Evolutionary conservation across 179 eudicot genomes (phyloP).

Genomic region (Silene coronaria): DNA sequence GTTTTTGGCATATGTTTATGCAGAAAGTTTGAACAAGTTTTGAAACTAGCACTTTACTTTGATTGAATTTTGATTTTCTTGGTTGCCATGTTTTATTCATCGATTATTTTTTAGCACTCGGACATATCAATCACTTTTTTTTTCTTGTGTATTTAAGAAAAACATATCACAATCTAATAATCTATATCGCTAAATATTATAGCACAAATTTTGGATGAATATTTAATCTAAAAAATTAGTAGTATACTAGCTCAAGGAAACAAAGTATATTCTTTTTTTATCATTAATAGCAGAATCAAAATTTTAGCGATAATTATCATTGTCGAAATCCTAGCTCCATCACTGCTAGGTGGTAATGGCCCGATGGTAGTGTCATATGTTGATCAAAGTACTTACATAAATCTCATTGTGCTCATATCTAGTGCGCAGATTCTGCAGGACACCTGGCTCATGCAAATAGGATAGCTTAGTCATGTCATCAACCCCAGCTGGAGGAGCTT

Average conservation of each 20-base stretch:
- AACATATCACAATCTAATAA: background rate
- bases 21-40: background rate
- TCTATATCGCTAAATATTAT: background rate
- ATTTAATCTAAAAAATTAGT: background rate
- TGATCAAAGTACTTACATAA: slow-evolving; percentile 50
- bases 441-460: slow-evolving; percentile 97
- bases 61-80: background rate
- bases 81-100: background rate
- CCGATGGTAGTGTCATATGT: background rate
- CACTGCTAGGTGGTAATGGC: background rate
- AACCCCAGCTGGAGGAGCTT: slow-evolving; percentile 96
- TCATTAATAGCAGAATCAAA: background rate
- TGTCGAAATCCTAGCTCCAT: background rate
- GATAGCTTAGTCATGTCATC: slow-evolving; percentile 97
- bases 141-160: background rate
- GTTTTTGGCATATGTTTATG: background rate
- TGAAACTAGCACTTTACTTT: background rate
- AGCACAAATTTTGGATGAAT: background rate
- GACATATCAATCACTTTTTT: background rate
- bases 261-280: too few species aligned
- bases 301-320: background rate
- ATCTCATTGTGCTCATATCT: slow-evolving; percentile 96
- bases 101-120: background rate
- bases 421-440: slow-evolving; percentile 60
- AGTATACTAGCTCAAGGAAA: background rate